Conservation (phyloP, 495 filamentous ascomycete species). For the Trichoderma parareesei region DNA sequence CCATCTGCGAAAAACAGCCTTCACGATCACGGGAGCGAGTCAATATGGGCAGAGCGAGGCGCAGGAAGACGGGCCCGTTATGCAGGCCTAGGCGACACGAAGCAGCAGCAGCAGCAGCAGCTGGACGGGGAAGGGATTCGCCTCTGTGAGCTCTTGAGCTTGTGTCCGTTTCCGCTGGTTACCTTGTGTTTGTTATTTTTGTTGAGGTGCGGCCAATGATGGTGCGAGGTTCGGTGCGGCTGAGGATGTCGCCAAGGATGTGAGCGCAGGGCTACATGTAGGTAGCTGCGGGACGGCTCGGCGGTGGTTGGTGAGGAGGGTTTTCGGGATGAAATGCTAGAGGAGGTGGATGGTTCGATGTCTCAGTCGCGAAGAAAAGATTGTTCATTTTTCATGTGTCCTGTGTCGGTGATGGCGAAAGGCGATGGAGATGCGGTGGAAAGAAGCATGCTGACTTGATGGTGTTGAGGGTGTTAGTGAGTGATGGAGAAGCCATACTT, state of each 20-base stretch:
- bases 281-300: not conserved
- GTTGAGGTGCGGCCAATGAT: not conserved
- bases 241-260: not conserved
- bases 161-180: not conserved
- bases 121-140: not conserved
- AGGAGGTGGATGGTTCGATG: not conserved
- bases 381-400: too few species aligned
- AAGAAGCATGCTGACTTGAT: not conserved
- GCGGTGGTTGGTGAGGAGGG: not conserved
- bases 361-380: not conserved
- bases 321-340: not conserved
- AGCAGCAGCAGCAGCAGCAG: not conserved
- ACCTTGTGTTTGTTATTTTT: too few species aligned
- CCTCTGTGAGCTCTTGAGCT: not conserved
- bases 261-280: not conserved
- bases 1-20: not conserved
- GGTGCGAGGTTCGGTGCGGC: not conserved
- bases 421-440: not conserved
- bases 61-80: not conserved
- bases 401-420: not conserved
- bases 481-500: not conserved
- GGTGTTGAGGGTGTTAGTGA: too few species aligned
- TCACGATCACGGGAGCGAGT: not conserved
- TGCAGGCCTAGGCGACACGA: slow-evolving; percentile 1
- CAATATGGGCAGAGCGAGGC: not conserved